phyloP scores from a whole-genome alignment of 305 asterid genomes.

The Rubia peregrina region DNA sequence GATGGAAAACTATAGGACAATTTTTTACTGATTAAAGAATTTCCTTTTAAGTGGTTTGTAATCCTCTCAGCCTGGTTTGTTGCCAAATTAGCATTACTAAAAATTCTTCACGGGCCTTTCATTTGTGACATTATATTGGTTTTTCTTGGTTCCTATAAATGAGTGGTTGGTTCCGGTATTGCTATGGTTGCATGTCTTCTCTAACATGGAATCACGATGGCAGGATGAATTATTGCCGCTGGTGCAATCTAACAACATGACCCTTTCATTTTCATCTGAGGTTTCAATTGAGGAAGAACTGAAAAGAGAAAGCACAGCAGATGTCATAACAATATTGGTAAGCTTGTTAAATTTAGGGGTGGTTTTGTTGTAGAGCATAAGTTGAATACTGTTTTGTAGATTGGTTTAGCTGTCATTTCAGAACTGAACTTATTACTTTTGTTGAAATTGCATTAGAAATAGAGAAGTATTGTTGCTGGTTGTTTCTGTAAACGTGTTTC shows the following conservation, averaged over 20 bases:
- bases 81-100: neutral
- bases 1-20: neutral
- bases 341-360: conserved; percentile 9
- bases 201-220: neutral
- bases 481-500: neutral
- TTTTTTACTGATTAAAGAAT: neutral
- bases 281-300: conserved; percentile 97
- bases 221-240: conserved; percentile 91
- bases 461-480: neutral
- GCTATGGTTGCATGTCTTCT: neutral
- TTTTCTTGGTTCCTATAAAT: neutral
- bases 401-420: neutral
- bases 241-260: conserved; percentile 70
- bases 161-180: neutral
- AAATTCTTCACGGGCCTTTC: neutral
- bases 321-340: conserved; percentile 92
- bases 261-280: conserved; percentile 89
- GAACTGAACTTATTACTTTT: neutral
- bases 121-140: neutral
- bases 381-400: neutral
- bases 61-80: neutral
- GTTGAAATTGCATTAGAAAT: neutral
- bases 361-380: neutral
- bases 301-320: conserved; percentile 98
- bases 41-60: neutral